Percentiles rank a stretch among this genome's conserved stretches.
Conservation (phyloP, 2,329 filamentous ascomycete genomes). For the Pseudogymnoascus sp. region DNA sequence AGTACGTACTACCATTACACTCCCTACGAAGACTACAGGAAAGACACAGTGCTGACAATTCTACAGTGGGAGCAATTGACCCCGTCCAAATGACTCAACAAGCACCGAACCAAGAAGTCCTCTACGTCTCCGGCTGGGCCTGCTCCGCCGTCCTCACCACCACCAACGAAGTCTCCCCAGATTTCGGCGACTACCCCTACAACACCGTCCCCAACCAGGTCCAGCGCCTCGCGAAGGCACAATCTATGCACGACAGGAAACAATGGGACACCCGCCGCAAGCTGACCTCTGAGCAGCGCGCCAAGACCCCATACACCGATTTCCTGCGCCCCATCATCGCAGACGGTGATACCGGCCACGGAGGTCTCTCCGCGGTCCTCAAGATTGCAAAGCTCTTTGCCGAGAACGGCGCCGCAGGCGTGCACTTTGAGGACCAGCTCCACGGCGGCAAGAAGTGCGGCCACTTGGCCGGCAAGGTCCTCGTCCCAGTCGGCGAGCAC, state of each 20-base stretch:
- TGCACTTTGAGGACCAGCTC: constrained; percentile 96
- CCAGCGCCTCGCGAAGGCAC: constrained; percentile 89
- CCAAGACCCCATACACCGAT: constrained; percentile 73
- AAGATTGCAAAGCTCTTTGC: constrained; percentile 97
- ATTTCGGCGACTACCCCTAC: constrained; percentile 98
- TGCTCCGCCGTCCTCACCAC: constrained; percentile 88
- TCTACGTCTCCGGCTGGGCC: constrained; percentile 96
- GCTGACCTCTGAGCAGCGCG: constrained; percentile 64
- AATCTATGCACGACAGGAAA: constrained; percentile 93
- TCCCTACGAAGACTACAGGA: constrained; percentile 7
- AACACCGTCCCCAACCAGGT: constrained; percentile 99
- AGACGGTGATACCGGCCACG: constrained; percentile 93
- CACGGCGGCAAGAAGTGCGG: constrained; percentile 98
- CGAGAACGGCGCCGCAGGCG: constrained; percentile 89
- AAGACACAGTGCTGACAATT: constrained; percentile 12
- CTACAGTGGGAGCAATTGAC: constrained; percentile 86
- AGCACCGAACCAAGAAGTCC: constrained; percentile 86
- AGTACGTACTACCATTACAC: constrained; percentile 47
- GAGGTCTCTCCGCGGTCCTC: constrained; percentile 82
- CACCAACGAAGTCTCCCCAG: constrained; percentile 94
- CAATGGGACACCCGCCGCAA: constrained; percentile 82
- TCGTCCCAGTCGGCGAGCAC: constrained; percentile 89
- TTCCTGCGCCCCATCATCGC: constrained; percentile 93
- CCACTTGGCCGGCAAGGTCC: constrained; percentile 89
- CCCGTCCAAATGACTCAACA: constrained; percentile 99